Percentiles rank a stretch among this genome's conserved stretches.
These are phyloP conservation scores for Onygena corvina DNA, from an alignment of 2,329 filamentous ascomycete genomes.

Conservation along the genomic window DNA sequence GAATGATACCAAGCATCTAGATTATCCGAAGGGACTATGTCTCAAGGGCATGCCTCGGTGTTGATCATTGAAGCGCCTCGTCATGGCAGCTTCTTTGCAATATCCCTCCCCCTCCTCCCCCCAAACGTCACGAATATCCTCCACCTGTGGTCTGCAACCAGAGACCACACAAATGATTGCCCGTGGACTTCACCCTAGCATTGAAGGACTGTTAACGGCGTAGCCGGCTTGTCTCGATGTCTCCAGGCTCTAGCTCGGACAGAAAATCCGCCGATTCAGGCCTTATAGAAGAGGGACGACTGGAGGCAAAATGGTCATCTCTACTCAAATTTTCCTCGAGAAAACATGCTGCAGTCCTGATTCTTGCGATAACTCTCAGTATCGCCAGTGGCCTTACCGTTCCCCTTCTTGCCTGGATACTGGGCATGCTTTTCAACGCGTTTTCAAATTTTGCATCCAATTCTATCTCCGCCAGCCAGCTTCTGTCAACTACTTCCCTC, in stretches of 20 bases:
- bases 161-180: background rate
- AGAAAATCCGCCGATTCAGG: background rate
- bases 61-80: background rate
- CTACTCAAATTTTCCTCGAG: slow-evolving; percentile 64
- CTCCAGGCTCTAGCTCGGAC: background rate
- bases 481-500: slow-evolving; percentile 45
- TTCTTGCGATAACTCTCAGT: slow-evolving; percentile 45
- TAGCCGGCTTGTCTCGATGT: background rate
- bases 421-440: slow-evolving; percentile 62
- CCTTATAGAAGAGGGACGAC: background rate
- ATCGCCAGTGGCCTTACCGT: slow-evolving; percentile 49
- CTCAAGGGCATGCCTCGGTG: background rate
- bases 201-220: background rate
- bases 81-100: background rate
- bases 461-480: slow-evolving; percentile 35
- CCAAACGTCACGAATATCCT: background rate
- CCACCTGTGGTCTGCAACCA: background rate
- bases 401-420: slow-evolving; percentile 55
- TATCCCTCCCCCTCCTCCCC: background rate
- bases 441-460: slow-evolving; percentile 56
- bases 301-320: slow-evolving; percentile 35
- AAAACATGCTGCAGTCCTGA: slow-evolving; percentile 45
- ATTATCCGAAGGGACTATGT: background rate
- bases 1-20: slow-evolving; percentile 1
- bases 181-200: background rate